Percentiles rank a stretch among this genome's conserved stretches.
Evolutionary conservation across 2,329 filamentous ascomycete species (phyloP).

Genomic region (Ascochyta fabae): DNA sequence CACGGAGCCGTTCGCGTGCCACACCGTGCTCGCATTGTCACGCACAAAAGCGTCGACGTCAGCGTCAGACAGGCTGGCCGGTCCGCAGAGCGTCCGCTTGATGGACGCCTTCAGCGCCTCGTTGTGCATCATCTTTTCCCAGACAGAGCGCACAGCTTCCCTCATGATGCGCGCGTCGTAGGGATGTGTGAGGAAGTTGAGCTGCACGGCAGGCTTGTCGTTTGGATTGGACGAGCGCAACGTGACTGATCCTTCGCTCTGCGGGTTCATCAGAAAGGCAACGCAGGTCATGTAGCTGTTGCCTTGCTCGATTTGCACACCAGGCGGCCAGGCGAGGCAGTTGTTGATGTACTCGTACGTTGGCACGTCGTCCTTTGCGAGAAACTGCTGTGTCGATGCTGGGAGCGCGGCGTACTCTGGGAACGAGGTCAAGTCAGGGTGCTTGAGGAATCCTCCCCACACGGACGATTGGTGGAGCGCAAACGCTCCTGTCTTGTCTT

Average conservation of each 20-base stretch:
- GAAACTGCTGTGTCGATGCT: slow-evolving; percentile 50
- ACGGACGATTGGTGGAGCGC: slow-evolving; percentile 54
- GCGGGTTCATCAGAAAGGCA: slow-evolving; percentile 58
- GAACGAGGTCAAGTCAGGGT: slow-evolving; percentile 49
- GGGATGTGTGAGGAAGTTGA: slow-evolving; percentile 60
- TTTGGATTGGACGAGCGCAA: slow-evolving; percentile 61
- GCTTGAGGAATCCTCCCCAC: slow-evolving; percentile 62
- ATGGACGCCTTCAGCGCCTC: slow-evolving; percentile 59
- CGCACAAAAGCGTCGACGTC: slow-evolving; percentile 54
- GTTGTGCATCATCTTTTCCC: slow-evolving; percentile 53
- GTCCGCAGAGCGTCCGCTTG: slow-evolving; percentile 54
- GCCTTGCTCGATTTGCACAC: slow-evolving; percentile 40
- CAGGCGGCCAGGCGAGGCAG: slow-evolving; percentile 33
- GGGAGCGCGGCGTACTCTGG: slow-evolving; percentile 56
- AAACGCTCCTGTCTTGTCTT: slow-evolving; percentile 41
- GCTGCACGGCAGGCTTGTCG: slow-evolving; percentile 60
- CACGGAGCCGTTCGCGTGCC: slow-evolving; percentile 48
- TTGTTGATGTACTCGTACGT: slow-evolving; percentile 61
- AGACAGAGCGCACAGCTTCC: slow-evolving; percentile 48
- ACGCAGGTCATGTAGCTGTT: slow-evolving; percentile 39
- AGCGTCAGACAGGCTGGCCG: slow-evolving; percentile 54
- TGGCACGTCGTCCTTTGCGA: slow-evolving; percentile 61
- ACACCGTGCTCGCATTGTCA: slow-evolving; percentile 40
- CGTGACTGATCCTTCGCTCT: slow-evolving; percentile 59
- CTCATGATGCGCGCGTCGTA: slow-evolving; percentile 57